Evolutionary conservation across 805 yeast species (phyloP).

Genomic region (Saccharomycopsis schoenii): DNA sequence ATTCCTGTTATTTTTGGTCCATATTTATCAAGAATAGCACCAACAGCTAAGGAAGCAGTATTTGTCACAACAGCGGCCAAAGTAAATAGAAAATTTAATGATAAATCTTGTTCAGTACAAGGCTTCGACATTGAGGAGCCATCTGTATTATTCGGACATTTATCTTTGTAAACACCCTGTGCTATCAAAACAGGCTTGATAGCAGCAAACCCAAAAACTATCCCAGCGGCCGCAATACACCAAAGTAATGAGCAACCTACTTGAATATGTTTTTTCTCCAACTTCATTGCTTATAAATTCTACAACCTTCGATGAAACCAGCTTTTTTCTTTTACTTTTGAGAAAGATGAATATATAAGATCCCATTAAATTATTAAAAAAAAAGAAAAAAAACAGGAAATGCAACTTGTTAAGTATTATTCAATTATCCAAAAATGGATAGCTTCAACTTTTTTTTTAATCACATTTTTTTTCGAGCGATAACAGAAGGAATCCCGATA

Average conservation of each 20-base stretch:
- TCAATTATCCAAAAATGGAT: neutral
- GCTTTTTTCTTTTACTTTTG: neutral
- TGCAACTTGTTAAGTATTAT: neutral
- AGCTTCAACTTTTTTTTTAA: neutral
- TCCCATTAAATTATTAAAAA: neutral
- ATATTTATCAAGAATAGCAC: conserved; percentile 60
- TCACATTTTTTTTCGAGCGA: neutral
- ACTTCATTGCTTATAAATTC: neutral
- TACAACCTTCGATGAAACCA: neutral
- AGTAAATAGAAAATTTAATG: conserved; percentile 75
- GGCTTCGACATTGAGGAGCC: conserved; percentile 26
- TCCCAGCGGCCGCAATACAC: conserved; percentile 91
- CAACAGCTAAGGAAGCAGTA: conserved; percentile 73
- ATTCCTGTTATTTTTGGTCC: conserved; percentile 80
- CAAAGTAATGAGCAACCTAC: conserved; percentile 66
- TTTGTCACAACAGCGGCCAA: conserved; percentile 82
- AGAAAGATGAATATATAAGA: neutral
- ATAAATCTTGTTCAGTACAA: conserved; percentile 74
- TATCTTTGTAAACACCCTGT: conserved; percentile 65
- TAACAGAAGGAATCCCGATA: neutral
- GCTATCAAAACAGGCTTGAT: conserved; percentile 69
- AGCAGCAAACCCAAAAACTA: conserved; percentile 94
- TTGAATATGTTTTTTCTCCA: conserved; percentile 35
- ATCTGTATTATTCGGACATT: conserved; percentile 55
- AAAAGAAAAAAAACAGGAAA: neutral